Base-by-base conservation (phyloP, 306 rosid species). In the Trifolium repens region DNA sequence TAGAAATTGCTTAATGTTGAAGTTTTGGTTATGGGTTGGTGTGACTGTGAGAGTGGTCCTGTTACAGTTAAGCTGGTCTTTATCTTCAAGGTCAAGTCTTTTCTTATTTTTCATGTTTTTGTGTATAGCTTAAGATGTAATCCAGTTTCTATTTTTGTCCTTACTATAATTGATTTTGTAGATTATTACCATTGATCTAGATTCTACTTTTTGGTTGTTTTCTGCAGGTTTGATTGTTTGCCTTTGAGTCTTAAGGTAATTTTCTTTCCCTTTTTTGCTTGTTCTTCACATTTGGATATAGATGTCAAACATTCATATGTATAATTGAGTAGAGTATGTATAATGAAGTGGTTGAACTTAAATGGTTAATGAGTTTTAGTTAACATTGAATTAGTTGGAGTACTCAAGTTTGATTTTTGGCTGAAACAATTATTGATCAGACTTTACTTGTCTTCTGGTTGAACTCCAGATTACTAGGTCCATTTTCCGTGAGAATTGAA, bases 11-110 rank as follows among this genome's bases (percentile, higher is more conserved):
- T 87, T 91, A 73, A 81, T 82, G 84, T 88, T 82, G 37, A 91
- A 91, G 94, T 81, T 66, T 91, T 77, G 77, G 78, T 88, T 67
- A 89, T 89, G 5, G 81, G 90, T 89, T 88, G 97, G 90, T 91
- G 67, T 61, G 67, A 61, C 12, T 61, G 42, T 32, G 86, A 85
- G 89, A 82, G 83, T 73, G 90, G 84, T 85, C 91, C 83, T 82
- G 73, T 82, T 86, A 78, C 85, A 81, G 83, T 86, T 84, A 85
- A 80, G 78, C 74, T 43, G 83, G 83, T 77, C 80, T 86, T 79
- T 86, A 63, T 80, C 93, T 91, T 91, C 82, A 84, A 81, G 59
- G 67, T 58, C 76, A 91, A 89, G 97, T 81, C 61, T 88, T 88
- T 81, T 80, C 34, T 73, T 80, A 14, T 71, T 42, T 26, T 66